Evolutionary conservation across 2,329 filamentous ascomycete genomes (phyloP).

Genomic region (Xylaria sp.): DNA sequence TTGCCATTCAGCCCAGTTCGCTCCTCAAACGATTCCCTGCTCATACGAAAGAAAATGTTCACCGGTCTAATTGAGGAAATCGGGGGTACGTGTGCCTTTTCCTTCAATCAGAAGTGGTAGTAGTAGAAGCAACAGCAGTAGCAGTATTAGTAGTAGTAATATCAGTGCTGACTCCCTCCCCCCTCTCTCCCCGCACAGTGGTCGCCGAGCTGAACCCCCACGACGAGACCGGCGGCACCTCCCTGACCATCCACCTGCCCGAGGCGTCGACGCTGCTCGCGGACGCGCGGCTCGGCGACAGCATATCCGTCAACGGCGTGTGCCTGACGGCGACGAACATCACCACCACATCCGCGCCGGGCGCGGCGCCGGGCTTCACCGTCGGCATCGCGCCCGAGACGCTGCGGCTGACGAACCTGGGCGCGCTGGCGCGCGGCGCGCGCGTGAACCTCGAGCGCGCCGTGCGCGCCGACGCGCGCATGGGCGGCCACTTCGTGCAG

Average conservation of each 20-base stretch:
- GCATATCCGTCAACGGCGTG: conserved; percentile 92
- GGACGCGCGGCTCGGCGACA: conserved; percentile 87
- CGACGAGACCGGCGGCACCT: conserved; percentile 85
- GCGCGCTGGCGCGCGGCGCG: conserved; percentile 65
- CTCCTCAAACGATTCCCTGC: background rate
- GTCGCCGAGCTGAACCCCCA: conserved; percentile 80
- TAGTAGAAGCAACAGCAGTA: too few relatives aligned
- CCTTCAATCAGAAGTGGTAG: too few relatives aligned
- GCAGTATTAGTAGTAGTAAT: too few relatives aligned
- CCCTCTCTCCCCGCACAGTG: conserved; percentile 59
- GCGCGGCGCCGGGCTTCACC: conserved; percentile 65
- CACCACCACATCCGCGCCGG: conserved; percentile 35
- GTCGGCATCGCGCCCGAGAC: conserved; percentile 96
- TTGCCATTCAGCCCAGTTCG: too few relatives aligned
- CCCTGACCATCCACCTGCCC: conserved; percentile 78
- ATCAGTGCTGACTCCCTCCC: conserved; percentile 6
- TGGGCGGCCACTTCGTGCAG: conserved; percentile 98
- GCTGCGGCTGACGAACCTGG: conserved; percentile 93
- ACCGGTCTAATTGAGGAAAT: conserved; percentile 93
- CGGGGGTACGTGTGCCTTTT: conserved; percentile 67
- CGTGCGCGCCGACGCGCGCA: conserved; percentile 86
- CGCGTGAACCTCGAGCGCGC: conserved; percentile 92
- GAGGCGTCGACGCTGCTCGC: conserved; percentile 72
- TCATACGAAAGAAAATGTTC: conserved; percentile 67
- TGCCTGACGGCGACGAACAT: conserved; percentile 91